Evolutionary conservation across 192 early-diverging fungal genomes (phyloP).

Genomic region (Bifiguratus adelaidae): DNA sequence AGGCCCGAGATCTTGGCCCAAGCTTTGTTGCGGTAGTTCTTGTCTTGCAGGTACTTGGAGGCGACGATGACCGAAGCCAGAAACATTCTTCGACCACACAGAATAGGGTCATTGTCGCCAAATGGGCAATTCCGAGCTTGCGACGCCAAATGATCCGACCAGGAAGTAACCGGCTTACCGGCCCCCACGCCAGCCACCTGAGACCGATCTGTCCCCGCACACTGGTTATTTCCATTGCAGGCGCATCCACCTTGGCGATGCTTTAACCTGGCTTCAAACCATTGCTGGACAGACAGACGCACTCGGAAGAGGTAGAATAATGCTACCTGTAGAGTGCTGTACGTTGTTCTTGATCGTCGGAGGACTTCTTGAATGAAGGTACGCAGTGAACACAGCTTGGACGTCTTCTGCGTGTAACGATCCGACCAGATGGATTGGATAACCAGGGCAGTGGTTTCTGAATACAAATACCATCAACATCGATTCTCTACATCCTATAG

Average conservation of each 20-base stretch:
- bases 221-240: too few species aligned
- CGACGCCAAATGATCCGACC: too few species aligned
- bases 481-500: too few species aligned
- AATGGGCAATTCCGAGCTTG: too few species aligned
- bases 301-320: constrained; percentile 56
- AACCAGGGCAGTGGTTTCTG: constrained; percentile 43
- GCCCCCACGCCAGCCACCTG: too few species aligned
- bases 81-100: constrained; percentile 75
- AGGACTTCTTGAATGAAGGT: constrained; percentile 66
- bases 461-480: too few species aligned
- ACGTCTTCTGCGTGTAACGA: constrained; percentile 11
- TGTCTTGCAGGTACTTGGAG: constrained; percentile 82
- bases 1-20: constrained; percentile 88
- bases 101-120: constrained; percentile 19
- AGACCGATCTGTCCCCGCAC: too few species aligned
- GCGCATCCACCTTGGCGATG: too few species aligned
- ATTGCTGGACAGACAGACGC: too few species aligned
- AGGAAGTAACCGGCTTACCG: too few species aligned
- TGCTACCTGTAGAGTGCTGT: constrained; percentile 70
- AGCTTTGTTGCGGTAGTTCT: constrained; percentile 73
- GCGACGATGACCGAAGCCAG: constrained; percentile 75
- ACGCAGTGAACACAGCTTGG: constrained; percentile 41
- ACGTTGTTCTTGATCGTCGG: constrained; percentile 63
- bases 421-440: constrained; percentile 45
- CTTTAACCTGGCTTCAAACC: too few species aligned